These are phyloP conservation scores for Akanthomyces lecanii DNA, from an alignment of 2,329 filamentous ascomycete genomes.

Conservation along the genomic window DNA sequence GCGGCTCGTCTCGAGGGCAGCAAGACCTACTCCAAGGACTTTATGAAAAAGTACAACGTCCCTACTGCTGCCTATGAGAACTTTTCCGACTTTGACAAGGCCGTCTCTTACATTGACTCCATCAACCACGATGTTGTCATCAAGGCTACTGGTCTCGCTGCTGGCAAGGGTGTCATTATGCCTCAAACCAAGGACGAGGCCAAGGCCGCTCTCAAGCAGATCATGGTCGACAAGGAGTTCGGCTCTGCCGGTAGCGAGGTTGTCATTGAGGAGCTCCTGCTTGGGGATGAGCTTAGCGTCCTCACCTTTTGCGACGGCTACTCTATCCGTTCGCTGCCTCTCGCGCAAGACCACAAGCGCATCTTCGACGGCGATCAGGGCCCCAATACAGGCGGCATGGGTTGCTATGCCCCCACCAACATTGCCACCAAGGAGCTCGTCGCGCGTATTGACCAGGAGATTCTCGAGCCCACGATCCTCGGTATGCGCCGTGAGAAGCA, in stretches of 20 bases:
- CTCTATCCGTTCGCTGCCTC: conserved; percentile 75
- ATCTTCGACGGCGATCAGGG: conserved; percentile 87
- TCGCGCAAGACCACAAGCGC: conserved; percentile 95
- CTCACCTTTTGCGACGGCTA: conserved; percentile 89
- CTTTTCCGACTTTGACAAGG: conserved; percentile 72
- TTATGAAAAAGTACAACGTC: conserved; percentile 88
- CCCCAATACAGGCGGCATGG: conserved; percentile 96
- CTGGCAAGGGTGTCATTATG: conserved; percentile 93
- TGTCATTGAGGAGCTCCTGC: conserved; percentile 90
- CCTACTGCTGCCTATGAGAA: conserved; percentile 90
- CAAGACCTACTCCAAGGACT: conserved; percentile 97
- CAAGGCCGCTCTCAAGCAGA: conserved; percentile 73
- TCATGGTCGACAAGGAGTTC: conserved; percentile 87
- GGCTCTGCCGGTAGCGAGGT: conserved; percentile 83
- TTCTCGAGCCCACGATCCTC: conserved; percentile 84
- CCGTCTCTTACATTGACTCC: conserved; percentile 67
- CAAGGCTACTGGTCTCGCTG: conserved; percentile 88
- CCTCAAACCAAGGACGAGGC: conserved; percentile 79
- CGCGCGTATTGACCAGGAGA: conserved; percentile 70
- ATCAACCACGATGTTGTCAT: conserved; percentile 77
- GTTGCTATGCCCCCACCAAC: conserved; percentile 88
- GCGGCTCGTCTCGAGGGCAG: conserved; percentile 91
- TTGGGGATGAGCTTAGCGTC: conserved; percentile 88
- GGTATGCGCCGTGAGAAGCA: conserved; percentile 80
- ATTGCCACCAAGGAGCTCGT: conserved; percentile 73